phyloP scores from a whole-genome alignment of 106 monocot species.

The Iris macrosiphon region DNA sequence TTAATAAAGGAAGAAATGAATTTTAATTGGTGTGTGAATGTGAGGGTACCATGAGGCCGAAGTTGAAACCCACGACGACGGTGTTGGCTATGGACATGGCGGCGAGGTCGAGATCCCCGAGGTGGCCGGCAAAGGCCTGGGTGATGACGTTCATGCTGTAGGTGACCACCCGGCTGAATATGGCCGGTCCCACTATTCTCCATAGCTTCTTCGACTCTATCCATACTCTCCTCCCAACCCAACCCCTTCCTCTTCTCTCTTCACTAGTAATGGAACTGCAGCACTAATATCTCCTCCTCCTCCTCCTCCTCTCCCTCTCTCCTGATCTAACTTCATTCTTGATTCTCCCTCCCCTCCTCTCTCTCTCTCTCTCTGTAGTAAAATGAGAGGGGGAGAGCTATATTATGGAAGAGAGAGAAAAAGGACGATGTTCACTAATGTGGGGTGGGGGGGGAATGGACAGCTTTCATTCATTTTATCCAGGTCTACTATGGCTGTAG shows the following conservation, averaged over 20 bases:
- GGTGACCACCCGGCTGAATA: conserved; percentile 14
- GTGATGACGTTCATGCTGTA: conserved; percentile 27
- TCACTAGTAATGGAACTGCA: background rate
- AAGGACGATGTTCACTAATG: no score
- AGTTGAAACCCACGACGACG: conserved; percentile 20
- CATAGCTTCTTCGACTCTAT: conserved; percentile 13
- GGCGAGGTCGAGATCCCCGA: conserved; percentile 18
- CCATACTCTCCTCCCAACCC: conserved; percentile 7
- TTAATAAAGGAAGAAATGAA: no score
- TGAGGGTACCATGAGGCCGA: conserved; percentile 13
- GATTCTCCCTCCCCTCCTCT: background rate
- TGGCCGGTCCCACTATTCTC: conserved; percentile 16
- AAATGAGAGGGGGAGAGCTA: no score
- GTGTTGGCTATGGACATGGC: conserved; percentile 24
- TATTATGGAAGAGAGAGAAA: no score
- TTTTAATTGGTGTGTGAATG: background rate
- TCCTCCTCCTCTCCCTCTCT: background rate
- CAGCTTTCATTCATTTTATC: no score
- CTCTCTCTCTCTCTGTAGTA: background rate
- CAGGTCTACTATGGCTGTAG: no score
- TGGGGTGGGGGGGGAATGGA: no score
- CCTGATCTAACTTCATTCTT: no score
- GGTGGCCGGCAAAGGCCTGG: conserved; percentile 24
- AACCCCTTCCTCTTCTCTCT: background rate
- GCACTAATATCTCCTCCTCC: background rate